Base-by-base conservation (phyloP, 2,329 filamentous ascomycete genomes). In the Furcasterigmium furcatum region DNA sequence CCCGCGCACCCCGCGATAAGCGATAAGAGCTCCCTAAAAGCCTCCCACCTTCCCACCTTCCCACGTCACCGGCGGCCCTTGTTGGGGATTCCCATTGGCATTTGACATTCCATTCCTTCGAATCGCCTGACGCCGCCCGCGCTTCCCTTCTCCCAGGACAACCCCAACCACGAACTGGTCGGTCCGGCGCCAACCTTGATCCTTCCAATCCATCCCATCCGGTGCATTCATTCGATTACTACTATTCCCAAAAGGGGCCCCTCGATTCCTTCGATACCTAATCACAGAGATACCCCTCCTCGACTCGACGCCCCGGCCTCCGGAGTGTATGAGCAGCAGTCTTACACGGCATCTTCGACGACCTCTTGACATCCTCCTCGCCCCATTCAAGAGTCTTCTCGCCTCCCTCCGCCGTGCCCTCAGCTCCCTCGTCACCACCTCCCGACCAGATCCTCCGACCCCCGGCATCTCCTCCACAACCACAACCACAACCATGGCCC, bases 401-500 rank as follows among this genome's bases (percentile, higher is more conserved):
- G n/a, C n/a, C n/a, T n/a, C n/a, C n/a, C n/a, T n/a, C n/a, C n/a
- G n/a, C n/a, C n/a, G n/a, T n/a, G n/a, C n/a, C n/a, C n/a, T n/a
- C n/a, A n/a, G n/a, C n/a, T n/a, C n/a, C n/a, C n/a, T n/a, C n/a
- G n/a, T n/a, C n/a, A n/a, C n/a, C n/a, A n/a, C n/a, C n/a, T n/a
- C n/a, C n/a, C n/a, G n/a, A n/a, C n/a, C n/a, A n/a, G n/a, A n/a
- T n/a, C n/a, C 25, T 40, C 22, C 21, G 8, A 20, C 20, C 13
- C 13, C 36, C 36, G n/a, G 24, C n/a, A 24, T 5, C 12, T 19
- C 20, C n/a, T 22, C 38, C 38, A 36, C 27, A 46, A 38, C 27
- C 34, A 18, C 24, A 22, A 34, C 45, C 34, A 51, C 52, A 7
- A 61, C 48, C 43, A 74, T 77, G 74, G 66, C 68, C 38, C 61